Evolutionary conservation across 805 yeast genomes (phyloP).

Genomic region (Teunomyces stri): DNA sequence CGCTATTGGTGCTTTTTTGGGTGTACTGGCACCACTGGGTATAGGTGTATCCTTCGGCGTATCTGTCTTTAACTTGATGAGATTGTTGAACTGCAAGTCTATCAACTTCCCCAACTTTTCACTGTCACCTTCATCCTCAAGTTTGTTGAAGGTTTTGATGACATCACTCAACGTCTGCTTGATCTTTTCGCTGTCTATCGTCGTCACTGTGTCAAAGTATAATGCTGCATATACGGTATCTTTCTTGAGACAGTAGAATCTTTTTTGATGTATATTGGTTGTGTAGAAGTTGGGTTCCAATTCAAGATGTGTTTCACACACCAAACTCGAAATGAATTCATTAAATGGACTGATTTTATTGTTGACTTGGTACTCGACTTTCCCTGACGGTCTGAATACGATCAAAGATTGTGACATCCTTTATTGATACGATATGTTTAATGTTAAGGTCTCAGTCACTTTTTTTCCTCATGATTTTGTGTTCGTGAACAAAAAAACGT

Average conservation of each 20-base stretch:
- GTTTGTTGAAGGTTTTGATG: constrained; percentile 30
- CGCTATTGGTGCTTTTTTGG: constrained; percentile 8
- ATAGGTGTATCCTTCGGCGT: not conserved
- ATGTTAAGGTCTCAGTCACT: too few relatives aligned
- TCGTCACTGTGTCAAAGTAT: constrained; percentile 38
- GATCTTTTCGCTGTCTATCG: constrained; percentile 38
- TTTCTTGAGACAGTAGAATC: constrained; percentile 32
- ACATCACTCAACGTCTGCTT: constrained; percentile 30
- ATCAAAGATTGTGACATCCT: constrained; percentile 41
- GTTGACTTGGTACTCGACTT: constrained; percentile 35
- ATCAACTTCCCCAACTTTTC: constrained; percentile 32
- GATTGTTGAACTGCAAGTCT: constrained; percentile 37
- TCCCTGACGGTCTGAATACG: constrained; percentile 35
- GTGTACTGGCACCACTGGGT: constrained; percentile 5
- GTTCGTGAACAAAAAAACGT: not conserved
- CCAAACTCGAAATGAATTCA: constrained; percentile 33
- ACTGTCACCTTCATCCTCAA: constrained; percentile 23
- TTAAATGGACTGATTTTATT: constrained; percentile 37
- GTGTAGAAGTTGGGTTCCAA: constrained; percentile 35
- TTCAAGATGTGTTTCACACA: constrained; percentile 33
- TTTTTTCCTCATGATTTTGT: not conserved
- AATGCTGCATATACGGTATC: constrained; percentile 32
- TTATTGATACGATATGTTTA: not conserved
- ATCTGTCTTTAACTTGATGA: constrained; percentile 26
- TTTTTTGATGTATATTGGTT: constrained; percentile 26